Percentiles rank a stretch among this genome's conserved stretches.
Conservation (phyloP, 371 early-diverging fungal genomes). For the Batkoa obscura region DNA sequence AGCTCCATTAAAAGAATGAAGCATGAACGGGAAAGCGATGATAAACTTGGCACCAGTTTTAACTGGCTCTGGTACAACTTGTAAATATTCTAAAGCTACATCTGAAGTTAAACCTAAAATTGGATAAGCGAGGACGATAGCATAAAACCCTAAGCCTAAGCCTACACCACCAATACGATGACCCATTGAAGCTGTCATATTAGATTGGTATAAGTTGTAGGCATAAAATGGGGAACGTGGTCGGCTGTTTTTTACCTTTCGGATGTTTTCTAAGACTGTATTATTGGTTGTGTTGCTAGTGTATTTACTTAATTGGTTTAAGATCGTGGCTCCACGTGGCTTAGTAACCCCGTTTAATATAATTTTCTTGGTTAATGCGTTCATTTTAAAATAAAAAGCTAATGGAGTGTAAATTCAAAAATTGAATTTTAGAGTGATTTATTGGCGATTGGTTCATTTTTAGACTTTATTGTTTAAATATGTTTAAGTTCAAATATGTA, state of each 20-base stretch:
- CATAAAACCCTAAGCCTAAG: constrained; percentile 52
- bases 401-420: too few species aligned
- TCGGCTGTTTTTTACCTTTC: background rate
- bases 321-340: too few species aligned
- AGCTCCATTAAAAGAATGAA: constrained; percentile 71
- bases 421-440: too few species aligned
- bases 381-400: too few species aligned
- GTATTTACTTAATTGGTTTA: too few species aligned
- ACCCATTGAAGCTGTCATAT: constrained; percentile 62
- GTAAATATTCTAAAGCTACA: constrained; percentile 25
- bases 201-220: constrained; percentile 88
- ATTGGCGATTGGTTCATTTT: too few species aligned
- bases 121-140: constrained; percentile 36
- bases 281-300: too few species aligned
- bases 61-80: constrained; percentile 28
- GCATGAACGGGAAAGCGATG: constrained; percentile 53
- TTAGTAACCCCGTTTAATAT: too few species aligned
- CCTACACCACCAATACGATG: constrained; percentile 69
- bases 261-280: background rate
- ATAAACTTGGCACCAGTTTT: constrained; percentile 36
- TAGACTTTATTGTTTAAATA: too few species aligned
- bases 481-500: too few species aligned
- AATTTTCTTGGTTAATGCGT: too few species aligned
- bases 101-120: constrained; percentile 39
- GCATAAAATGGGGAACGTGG: constrained; percentile 2